Evolutionary conservation across 2,329 filamentous ascomycete genomes (phyloP), one percentile per base, ranked within the genome.

Genomic region (Bipolaris victoriae): DNA sequence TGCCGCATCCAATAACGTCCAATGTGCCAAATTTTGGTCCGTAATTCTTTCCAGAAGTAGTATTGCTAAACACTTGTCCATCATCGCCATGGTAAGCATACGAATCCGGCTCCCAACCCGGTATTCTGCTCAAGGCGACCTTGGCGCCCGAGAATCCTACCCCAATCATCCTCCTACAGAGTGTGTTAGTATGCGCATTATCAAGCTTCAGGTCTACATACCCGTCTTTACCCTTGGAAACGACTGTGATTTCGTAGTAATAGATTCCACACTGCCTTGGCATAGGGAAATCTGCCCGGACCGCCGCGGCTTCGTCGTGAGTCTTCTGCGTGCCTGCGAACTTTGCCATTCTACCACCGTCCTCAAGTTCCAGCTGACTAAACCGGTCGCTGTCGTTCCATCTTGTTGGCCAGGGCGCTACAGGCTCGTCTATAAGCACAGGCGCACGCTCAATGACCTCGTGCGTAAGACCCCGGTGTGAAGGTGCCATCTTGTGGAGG

Each of bases 191-290:
- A 39, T 51, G 36, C 48, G 36, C 22, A 46, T 54, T 33, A 10
- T 16, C 22, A 31, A 10, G 13, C 26, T 79, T 76, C 69, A 78
- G 76, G 20, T 64, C 69, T 29, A 60, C 83, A 63, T 80, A 88
- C 86, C 86, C 86, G 67, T 90, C 88, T 71, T 88, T 88, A 49
- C 85, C 85, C 68, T 88, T 86, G 7, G 86, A 85, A 49, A 88
- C 74, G 46, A 91, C 84, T 7, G 84, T 85, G 33, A 88, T 82
- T 69, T 99, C 95, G 71, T 88, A 99, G 75, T 99, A 99, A 76
- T 97, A 99, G 58, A 99, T 89, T 1, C 95, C 95, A 65, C 91
- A 95, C 70, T 96, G 90, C 35, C 87, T 83, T 3, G 95, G 92
- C 87, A 98, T 97, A 47, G 88, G 86, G 73, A 92, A 83, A 75